A percentile compares a stretch with the other conserved stretches of the same genome.
phyloP scores from a whole-genome alignment of 139 green algal genomes.

The Chlorella ohadii region DNA sequence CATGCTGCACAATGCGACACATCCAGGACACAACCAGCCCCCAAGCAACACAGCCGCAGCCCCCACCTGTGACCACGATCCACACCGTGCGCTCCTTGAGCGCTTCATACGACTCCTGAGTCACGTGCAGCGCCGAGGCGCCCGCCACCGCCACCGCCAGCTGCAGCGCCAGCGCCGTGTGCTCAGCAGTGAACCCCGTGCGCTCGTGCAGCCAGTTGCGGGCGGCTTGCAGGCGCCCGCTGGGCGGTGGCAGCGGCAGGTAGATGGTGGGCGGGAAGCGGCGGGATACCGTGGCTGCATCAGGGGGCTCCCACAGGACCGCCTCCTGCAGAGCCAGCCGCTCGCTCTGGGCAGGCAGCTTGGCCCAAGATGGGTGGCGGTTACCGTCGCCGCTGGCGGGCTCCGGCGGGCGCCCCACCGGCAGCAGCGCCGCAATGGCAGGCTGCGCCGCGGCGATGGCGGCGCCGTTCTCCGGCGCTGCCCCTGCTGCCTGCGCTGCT shows the following conservation, averaged over 20 bases:
- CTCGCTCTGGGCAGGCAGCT: background rate
- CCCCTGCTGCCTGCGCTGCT: background rate
- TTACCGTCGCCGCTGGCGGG: background rate
- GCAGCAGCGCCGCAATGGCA: background rate
- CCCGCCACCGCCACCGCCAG: constrained; percentile 32
- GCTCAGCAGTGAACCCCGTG: constrained; percentile 1
- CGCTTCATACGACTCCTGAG: background rate
- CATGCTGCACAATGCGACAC: no score
- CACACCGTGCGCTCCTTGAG: constrained; percentile 26
- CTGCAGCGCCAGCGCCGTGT: constrained; percentile 21
- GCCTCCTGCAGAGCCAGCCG: background rate
- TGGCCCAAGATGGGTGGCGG: background rate
- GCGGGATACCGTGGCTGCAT: background rate
- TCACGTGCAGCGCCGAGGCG: constrained; percentile 26
- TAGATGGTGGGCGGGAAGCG: constrained; percentile 15
- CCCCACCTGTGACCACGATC: constrained; percentile 31
- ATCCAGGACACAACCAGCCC: no score
- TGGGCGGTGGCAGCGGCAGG: background rate
- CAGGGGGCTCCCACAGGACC: background rate
- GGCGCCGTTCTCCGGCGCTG: background rate
- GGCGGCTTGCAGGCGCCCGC: background rate
- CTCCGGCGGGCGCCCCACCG: background rate
- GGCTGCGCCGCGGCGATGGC: no score
- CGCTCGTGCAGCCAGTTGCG: background rate
- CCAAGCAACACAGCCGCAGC: no score